Evolutionary conservation across 768 basidiomycete species (phyloP).

Genomic region (Kwoniella sp.): DNA sequence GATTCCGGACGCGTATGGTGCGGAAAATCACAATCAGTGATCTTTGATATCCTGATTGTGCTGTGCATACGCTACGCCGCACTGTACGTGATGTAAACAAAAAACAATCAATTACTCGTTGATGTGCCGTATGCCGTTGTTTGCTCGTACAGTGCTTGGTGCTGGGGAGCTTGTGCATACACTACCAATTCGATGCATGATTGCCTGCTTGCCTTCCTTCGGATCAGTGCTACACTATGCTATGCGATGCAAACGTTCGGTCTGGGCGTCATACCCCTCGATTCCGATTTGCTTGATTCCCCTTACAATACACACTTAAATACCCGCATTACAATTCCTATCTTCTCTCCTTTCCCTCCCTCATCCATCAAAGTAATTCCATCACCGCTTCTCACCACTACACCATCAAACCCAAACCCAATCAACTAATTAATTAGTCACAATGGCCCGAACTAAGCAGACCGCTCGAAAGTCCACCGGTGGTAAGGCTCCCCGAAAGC

Average conservation of each 20-base stretch:
- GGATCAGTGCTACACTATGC: background rate
- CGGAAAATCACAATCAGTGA: too few species aligned
- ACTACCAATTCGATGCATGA: background rate
- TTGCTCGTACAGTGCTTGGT: too few species aligned
- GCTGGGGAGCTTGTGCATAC: too few species aligned
- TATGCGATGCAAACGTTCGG: too few species aligned
- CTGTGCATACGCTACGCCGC: background rate
- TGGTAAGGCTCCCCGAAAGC: constrained; percentile 64
- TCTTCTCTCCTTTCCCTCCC: constrained; percentile 1
- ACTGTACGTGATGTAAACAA: background rate
- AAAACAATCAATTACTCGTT: too few species aligned
- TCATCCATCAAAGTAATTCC: constrained; percentile 19
- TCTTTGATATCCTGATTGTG: too few species aligned
- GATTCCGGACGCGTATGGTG: background rate
- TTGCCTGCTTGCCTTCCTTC: too few species aligned
- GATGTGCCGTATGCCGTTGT: background rate
- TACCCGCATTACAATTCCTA: background rate
- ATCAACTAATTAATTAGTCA: constrained; percentile 63
- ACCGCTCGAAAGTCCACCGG: constrained; percentile 97
- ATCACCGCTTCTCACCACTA: background rate
- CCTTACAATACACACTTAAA: constrained; percentile 13
- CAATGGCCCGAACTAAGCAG: constrained; percentile 63
- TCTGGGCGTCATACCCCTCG: background rate
- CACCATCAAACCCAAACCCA: constrained; percentile 11
- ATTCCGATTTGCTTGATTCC: background rate